Base-by-base conservation (phyloP, 2,329 filamentous ascomycete genomes). In the Colletotrichum echinochloae region DNA sequence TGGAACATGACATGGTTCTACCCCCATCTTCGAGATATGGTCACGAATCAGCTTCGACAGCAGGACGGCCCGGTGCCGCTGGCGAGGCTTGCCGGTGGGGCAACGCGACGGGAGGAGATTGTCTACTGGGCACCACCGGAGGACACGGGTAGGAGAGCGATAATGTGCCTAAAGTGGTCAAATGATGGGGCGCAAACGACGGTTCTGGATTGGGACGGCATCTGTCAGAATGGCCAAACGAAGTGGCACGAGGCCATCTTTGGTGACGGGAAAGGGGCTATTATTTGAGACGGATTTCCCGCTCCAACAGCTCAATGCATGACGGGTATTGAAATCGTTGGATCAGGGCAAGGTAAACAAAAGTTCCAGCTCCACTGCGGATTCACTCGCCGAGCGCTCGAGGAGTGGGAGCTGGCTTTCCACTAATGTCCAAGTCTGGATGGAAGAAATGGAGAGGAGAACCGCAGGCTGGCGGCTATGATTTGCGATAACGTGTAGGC, bases 1-100 rank as follows among this genome's bases (percentile, higher is more conserved):
- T 81, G 79, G 79, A 70, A 72, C 63, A 76, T 72, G 63, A 81
- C 78, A 77, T 81, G 79, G 79, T 81, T 79, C 73, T 74, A 79
- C 69, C 74, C 76, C 0, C 72, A 74, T 14, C 73, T 81, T 23
- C 77, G 79, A 14, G 73, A 75, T 28, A 75, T 80, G 30, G 61
- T 80, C 52, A 75, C 75, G 7, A 60, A 68, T 7, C 77, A 76
- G 56, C 73, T 79, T 1, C 70, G 28, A n/a, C 52, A 51, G 9
- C 66, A 73, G 39, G 57, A 48, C 14, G 55, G 35, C 16, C 52
- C 66, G 56, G 61, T 41, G 16, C 75, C 73, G 1, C 74, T 80
- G 9, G 73, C 75, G 5, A 75, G 37, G 60, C 49, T 71, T 12
- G 30, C 48, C 5, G 48, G 69, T 23, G 14, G 70, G 11, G 35